Evolutionary conservation across 768 basidiomycete species (phyloP).

Genomic region (Podaxis mareebaensis): DNA sequence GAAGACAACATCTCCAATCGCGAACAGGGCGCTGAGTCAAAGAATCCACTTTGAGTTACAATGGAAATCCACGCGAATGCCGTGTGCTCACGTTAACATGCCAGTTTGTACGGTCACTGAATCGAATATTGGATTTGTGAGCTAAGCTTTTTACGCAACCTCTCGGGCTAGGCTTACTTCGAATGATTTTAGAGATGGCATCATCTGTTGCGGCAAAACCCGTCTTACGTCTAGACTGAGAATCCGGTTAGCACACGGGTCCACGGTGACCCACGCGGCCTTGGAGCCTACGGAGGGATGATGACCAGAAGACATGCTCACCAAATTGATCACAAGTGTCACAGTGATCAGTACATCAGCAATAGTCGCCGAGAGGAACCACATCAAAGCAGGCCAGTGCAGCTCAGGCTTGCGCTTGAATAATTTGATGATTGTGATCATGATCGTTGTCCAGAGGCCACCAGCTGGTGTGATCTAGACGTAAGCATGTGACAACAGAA

Average conservation of each 20-base stretch:
- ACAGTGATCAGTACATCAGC: constrained; percentile 43
- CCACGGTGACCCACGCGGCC: background rate
- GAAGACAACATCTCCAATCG: constrained; percentile 42
- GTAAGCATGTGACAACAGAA: background rate
- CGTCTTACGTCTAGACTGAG: constrained; percentile 37
- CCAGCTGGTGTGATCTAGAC: constrained; percentile 29
- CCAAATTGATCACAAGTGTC: constrained; percentile 38
- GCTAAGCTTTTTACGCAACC: constrained; percentile 5
- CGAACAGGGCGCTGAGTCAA: constrained; percentile 36
- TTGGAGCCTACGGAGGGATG: background rate
- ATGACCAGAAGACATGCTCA: constrained; percentile 19
- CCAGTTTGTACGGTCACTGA: constrained; percentile 46
- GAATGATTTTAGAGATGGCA: constrained; percentile 37
- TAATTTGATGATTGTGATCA: constrained; percentile 33
- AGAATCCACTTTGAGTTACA: background rate
- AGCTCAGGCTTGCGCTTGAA: constrained; percentile 44
- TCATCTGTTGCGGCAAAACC: constrained; percentile 44
- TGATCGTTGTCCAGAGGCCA: constrained; percentile 41
- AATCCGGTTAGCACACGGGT: background rate
- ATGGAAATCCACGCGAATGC: background rate
- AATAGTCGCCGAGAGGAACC: constrained; percentile 43
- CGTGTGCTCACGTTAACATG: constrained; percentile 34
- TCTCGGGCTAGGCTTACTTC: constrained; percentile 23
- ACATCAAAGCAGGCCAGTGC: constrained; percentile 43
- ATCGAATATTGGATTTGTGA: constrained; percentile 1